Conservation (phyloP, 2,329 filamentous ascomycete species). For the Colletotrichum agaves region DNA sequence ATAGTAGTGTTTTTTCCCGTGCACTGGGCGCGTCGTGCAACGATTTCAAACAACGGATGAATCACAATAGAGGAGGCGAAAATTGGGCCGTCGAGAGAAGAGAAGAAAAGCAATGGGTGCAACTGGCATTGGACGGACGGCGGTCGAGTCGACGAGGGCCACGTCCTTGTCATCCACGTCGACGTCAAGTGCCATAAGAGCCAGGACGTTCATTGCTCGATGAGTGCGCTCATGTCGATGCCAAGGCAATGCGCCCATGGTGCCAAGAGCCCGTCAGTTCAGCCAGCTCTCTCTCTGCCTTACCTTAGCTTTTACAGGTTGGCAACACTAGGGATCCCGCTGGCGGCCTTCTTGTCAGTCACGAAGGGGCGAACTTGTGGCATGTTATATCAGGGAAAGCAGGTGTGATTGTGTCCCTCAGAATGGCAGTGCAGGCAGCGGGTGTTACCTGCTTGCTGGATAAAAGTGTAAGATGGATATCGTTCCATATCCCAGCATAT, state of each 20-base stretch:
- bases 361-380: too few species aligned
- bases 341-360: too few species aligned
- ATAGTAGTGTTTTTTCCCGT: background rate
- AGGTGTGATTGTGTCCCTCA: too few species aligned
- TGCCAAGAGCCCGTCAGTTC: constrained; percentile 22
- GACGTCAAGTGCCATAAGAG: background rate
- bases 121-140: background rate
- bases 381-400: too few species aligned
- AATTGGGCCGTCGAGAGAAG: constrained; percentile 4
- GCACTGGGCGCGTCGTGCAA: constrained; percentile 22
- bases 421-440: too few species aligned
- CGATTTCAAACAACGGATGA: constrained; percentile 24
- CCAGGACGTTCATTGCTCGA: background rate
- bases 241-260: constrained; percentile 25
- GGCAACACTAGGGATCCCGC: too few species aligned
- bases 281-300: too few species aligned
- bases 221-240: constrained; percentile 6
- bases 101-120: background rate
- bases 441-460: too few species aligned
- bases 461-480: background rate
- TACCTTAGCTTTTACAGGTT: too few species aligned
- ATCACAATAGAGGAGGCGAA: constrained; percentile 24
- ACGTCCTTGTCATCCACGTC: constrained; percentile 21
- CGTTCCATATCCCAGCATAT: too few species aligned
- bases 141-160: constrained; percentile 7